These are phyloP conservation scores for Cytospora piceicola DNA, from an alignment of 2,329 filamentous ascomycete species.

Conservation along the genomic window DNA sequence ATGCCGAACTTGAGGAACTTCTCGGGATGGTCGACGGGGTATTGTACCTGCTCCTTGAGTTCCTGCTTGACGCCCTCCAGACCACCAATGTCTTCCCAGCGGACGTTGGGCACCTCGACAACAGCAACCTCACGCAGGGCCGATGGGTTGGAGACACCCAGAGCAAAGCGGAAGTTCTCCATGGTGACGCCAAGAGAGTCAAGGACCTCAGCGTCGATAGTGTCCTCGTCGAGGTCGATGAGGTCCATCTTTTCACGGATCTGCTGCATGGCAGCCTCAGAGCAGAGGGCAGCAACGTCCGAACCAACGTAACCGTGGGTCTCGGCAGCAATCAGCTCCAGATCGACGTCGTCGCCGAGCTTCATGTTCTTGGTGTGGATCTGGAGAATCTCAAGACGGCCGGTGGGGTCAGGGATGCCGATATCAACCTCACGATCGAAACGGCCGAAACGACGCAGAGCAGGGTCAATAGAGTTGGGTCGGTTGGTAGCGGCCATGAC, in stretches of 20 bases:
- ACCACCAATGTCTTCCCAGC: constrained; percentile 99
- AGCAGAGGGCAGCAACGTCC: constrained; percentile 96
- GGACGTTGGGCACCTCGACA: constrained; percentile 98
- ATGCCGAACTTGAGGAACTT: constrained; percentile 99
- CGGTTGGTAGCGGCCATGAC: constrained; percentile 99
- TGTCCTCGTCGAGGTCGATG: constrained; percentile 98
- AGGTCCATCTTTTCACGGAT: constrained; percentile 99
- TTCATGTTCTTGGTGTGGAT: constrained; percentile 99
- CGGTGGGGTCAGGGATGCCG: constrained; percentile 95
- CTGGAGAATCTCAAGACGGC: constrained; percentile 96
- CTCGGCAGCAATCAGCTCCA: constrained; percentile 95
- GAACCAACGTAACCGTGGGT: constrained; percentile 99
- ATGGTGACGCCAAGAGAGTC: constrained; percentile 98
- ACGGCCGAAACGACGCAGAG: constrained; percentile 94
- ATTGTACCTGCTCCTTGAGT: constrained; percentile 98
- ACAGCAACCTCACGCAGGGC: constrained; percentile 98
- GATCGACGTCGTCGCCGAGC: constrained; percentile 91
- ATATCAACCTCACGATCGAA: constrained; percentile 99
- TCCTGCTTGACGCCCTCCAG: constrained; percentile 98
- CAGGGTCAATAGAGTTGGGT: constrained; percentile 97
- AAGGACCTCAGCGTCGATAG: constrained; percentile 96
- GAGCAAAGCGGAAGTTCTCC: constrained; percentile 99
- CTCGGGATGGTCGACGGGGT: constrained; percentile 98
- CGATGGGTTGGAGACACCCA: constrained; percentile 97
- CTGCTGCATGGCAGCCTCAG: constrained; percentile 99